Evolutionary conservation across 345 rosid genomes (phyloP).

Genomic region (Geranium rotundifolium): DNA sequence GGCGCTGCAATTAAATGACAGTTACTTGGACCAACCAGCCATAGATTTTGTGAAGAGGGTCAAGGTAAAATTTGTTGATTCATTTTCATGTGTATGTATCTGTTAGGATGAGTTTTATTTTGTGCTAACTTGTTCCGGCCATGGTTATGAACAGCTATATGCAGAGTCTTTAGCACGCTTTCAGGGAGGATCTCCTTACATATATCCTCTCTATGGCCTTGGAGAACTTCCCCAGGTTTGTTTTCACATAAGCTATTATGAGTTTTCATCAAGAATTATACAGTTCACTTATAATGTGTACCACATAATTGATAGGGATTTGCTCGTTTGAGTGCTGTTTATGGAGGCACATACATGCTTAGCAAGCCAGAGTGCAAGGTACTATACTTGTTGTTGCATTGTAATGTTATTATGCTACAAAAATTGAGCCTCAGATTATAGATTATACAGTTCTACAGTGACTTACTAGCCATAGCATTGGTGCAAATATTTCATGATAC

Average conservation of each 20-base stretch:
- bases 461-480: too few relatives aligned
- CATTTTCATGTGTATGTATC: not conserved
- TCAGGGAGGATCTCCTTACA: slow-evolving; percentile 89
- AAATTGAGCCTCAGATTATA: not conserved
- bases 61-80: slow-evolving; percentile 34
- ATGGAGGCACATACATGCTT: slow-evolving; percentile 96
- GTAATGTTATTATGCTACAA: not conserved
- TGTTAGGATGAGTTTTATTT: too few relatives aligned
- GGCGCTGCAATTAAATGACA: slow-evolving; percentile 69
- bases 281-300: slow-evolving; percentile 6
- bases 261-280: not conserved
- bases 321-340: slow-evolving; percentile 89
- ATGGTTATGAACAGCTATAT: slow-evolving; percentile 41
- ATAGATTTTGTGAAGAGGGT: slow-evolving; percentile 67
- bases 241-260: not conserved
- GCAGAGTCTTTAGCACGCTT: slow-evolving; percentile 87
- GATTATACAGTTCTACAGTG: too few relatives aligned
- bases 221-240: slow-evolving; percentile 92
- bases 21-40: slow-evolving; percentile 71
- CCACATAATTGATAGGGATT: slow-evolving; percentile 48
- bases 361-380: slow-evolving; percentile 95
- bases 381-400: slow-evolving; percentile 2
- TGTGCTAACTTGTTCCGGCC: not conserved
- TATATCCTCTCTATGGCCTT: slow-evolving; percentile 78
- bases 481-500: too few relatives aligned